These are phyloP conservation scores for Ochetophila trinervis DNA, from an alignment of 306 rosid genomes.

Conservation along the genomic window DNA sequence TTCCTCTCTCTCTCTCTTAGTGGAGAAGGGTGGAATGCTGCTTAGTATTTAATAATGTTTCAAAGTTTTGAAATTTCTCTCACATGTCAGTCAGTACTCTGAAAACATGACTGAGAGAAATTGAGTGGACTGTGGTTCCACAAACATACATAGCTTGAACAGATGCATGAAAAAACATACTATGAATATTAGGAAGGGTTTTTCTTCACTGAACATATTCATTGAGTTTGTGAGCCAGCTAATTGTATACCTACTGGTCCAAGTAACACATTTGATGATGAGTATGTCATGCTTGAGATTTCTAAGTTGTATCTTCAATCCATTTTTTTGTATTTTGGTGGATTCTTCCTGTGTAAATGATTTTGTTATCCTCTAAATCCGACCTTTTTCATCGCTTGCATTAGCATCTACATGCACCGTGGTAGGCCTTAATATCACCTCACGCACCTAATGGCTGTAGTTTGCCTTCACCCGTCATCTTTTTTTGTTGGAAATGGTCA, in stretches of 20 bases:
- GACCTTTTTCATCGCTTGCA: background rate
- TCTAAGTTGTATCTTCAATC: background rate
- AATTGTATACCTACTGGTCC: background rate
- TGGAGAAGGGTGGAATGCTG: background rate
- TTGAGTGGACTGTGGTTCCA: background rate
- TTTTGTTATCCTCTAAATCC: background rate
- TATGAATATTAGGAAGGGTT: background rate
- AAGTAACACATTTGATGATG: background rate
- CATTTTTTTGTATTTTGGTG: background rate
- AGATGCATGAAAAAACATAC: background rate
- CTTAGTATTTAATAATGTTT: too few relatives aligned
- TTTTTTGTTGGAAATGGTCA: too few relatives aligned
- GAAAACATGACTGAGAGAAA: background rate
- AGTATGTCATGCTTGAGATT: too few relatives aligned
- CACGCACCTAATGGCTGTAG: background rate
- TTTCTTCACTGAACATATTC: background rate
- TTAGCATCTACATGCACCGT: too few relatives aligned
- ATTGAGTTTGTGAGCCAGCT: background rate
- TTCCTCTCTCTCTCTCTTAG: background rate
- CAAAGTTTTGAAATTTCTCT: background rate
- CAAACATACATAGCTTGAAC: background rate
- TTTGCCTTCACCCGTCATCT: background rate
- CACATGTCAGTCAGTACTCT: background rate
- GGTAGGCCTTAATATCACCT: too few relatives aligned
- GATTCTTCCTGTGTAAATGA: background rate